These are phyloP conservation scores for Cercis canadensis DNA, from an alignment of 306 rosid species.

Conservation along the genomic window DNA sequence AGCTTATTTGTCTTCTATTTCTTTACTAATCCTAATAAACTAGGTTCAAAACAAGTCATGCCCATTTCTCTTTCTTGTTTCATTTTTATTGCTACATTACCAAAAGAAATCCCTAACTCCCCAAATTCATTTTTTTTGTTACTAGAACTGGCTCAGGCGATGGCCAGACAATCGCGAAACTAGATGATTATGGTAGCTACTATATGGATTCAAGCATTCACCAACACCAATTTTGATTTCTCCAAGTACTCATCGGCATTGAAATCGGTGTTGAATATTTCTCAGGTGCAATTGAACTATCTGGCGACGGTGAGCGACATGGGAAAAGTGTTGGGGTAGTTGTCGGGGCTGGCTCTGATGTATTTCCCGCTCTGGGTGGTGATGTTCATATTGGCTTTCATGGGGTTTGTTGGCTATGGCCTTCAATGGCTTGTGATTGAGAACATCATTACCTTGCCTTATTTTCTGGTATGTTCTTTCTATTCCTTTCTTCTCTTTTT, in stretches of 20 bases:
- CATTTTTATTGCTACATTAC: too few relatives aligned
- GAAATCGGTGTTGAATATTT: conserved; percentile 68
- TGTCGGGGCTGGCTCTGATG: conserved; percentile 76
- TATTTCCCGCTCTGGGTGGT: conserved; percentile 67
- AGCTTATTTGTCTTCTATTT: too few relatives aligned
- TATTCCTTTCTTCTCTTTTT: neutral
- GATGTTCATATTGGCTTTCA: conserved; percentile 73
- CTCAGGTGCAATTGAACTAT: conserved; percentile 82
- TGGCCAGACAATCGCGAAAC: conserved; percentile 84
- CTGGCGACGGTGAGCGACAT: conserved; percentile 84
- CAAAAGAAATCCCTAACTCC: too few relatives aligned
- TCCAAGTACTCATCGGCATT: conserved; percentile 81
- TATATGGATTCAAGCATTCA: conserved; percentile 92
- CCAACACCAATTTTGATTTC: conserved; percentile 92
- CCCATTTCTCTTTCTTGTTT: too few relatives aligned
- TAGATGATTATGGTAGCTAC: conserved; percentile 90
- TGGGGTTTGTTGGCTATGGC: conserved; percentile 81
- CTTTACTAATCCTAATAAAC: too few relatives aligned
- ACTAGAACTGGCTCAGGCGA: conserved; percentile 23
- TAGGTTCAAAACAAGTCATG: too few relatives aligned
- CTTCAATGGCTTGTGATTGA: conserved; percentile 80
- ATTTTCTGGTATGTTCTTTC: conserved; percentile 61
- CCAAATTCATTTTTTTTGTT: too few relatives aligned
- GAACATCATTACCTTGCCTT: conserved; percentile 61
- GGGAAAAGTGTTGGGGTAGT: conserved; percentile 92